Conservation (phyloP, 2,329 filamentous ascomycete species). For the Rutstroemia sp. region DNA sequence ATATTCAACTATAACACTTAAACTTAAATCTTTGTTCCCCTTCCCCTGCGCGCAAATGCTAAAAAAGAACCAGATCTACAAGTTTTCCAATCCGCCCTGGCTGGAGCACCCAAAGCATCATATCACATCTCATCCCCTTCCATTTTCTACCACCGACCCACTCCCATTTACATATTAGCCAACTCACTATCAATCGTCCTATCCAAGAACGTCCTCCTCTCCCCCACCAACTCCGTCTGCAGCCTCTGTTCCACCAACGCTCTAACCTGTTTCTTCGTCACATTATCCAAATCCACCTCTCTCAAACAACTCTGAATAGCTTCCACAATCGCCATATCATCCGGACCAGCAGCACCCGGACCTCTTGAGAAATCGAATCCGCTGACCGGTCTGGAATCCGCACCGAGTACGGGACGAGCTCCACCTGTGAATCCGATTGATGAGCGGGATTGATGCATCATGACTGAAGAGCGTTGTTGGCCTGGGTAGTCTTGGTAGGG, state of each 20-base stretch:
- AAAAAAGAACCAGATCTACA: too few relatives aligned
- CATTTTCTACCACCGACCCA: neutral
- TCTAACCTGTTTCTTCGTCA: conserved; percentile 95
- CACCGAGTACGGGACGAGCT: conserved; percentile 38
- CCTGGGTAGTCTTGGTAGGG: conserved; percentile 51
- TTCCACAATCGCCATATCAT: conserved; percentile 73
- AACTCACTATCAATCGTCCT: conserved; percentile 88
- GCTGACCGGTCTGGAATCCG: conserved; percentile 37
- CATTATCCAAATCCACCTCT: conserved; percentile 91
- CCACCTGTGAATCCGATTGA: conserved; percentile 35
- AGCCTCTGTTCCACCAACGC: conserved; percentile 88
- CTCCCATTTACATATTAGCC: conserved; percentile 67
- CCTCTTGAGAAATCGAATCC: conserved; percentile 56
- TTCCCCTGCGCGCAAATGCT: too few relatives aligned
- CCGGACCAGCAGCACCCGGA: conserved; percentile 53
- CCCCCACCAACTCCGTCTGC: conserved; percentile 80
- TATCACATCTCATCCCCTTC: too few relatives aligned
- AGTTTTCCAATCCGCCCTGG: too few relatives aligned
- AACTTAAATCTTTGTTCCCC: too few relatives aligned
- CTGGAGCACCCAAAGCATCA: too few relatives aligned
- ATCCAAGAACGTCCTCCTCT: conserved; percentile 84
- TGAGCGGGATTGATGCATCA: conserved; percentile 34
- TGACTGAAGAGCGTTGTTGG: conserved; percentile 30
- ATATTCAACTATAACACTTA: too few relatives aligned
- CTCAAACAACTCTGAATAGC: conserved; percentile 74